Evolutionary conservation across 225 moss, liverwort and hornwort genomes (phyloP).

Genomic region (Marchantia polymorpha): DNA sequence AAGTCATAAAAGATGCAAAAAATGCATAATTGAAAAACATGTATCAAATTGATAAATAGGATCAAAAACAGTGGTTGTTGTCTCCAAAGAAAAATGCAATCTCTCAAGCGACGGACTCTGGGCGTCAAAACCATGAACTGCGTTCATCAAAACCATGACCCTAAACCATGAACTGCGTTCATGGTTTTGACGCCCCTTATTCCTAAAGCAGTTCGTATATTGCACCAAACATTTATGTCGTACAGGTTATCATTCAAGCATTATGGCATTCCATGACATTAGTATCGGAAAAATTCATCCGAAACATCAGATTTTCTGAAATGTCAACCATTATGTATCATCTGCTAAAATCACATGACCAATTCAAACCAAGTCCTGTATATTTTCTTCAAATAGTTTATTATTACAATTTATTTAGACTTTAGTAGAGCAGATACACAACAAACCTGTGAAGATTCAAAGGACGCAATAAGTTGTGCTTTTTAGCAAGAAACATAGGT

Average conservation of each 20-base stretch:
- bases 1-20: background rate
- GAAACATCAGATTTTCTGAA: background rate
- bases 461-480: no score
- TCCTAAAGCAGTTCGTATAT: constrained; percentile 45
- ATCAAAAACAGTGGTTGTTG: constrained; percentile 15
- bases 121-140: constrained; percentile 55
- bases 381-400: background rate
- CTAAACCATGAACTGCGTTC: no score
- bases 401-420: background rate
- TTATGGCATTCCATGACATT: background rate
- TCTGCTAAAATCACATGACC: background rate
- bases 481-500: no score
- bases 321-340: background rate
- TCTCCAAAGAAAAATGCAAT: constrained; percentile 33
- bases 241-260: background rate
- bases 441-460: no score
- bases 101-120: constrained; percentile 44
- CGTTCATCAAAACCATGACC: constrained; percentile 41
- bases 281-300: background rate
- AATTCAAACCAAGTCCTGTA: background rate
- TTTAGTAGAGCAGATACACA: no score
- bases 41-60: background rate
- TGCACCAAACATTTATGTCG: constrained; percentile 16
- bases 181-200: no score
- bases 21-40: background rate